Evolutionary conservation across 176 grass and related monocot genomes (phyloP).

Genomic region (bread wheat (Triticum aestivum)): DNA sequence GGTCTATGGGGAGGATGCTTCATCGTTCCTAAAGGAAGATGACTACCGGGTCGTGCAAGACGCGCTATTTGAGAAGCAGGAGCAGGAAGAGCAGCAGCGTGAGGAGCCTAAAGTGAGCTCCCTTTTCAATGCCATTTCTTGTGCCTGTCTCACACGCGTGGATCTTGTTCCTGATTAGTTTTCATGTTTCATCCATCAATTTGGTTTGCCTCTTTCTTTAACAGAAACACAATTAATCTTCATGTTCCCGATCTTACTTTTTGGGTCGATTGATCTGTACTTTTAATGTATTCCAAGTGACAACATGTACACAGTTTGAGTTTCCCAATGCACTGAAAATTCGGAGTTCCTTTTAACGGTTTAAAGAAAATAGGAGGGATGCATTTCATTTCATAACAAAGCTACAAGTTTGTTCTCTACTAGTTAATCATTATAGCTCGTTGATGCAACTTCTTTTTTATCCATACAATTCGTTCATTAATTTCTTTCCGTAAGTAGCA

Average conservation of each 20-base stretch:
- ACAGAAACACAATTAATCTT: not conserved
- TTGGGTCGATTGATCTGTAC: not conserved
- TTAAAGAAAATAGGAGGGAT: not conserved
- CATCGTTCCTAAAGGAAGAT: not conserved
- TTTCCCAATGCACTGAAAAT: not conserved
- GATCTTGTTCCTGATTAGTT: conserved; percentile 2
- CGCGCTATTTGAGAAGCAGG: conserved; percentile 28
- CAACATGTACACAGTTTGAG: not conserved
- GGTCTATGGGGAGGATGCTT: conserved; percentile 2
- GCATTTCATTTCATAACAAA: not conserved
- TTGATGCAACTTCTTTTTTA: not conserved
- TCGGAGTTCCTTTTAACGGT: not conserved
- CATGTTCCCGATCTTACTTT: not conserved
- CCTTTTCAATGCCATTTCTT: not conserved
- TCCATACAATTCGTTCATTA: not conserved
- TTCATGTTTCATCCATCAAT: not conserved
- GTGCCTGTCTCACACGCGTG: not conserved
- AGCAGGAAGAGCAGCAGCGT: not conserved
- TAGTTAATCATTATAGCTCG: not conserved
- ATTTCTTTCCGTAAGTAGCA: not conserved
- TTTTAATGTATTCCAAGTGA: not conserved
- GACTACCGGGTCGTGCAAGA: conserved; percentile 13
- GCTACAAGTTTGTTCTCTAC: not conserved
- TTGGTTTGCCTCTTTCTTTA: not conserved
- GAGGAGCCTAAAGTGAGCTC: not conserved